Evolutionary conservation across 2,329 filamentous ascomycete species (phyloP), one percentile per base, ranked within the genome.

Genomic region (Didymella segeticola): DNA sequence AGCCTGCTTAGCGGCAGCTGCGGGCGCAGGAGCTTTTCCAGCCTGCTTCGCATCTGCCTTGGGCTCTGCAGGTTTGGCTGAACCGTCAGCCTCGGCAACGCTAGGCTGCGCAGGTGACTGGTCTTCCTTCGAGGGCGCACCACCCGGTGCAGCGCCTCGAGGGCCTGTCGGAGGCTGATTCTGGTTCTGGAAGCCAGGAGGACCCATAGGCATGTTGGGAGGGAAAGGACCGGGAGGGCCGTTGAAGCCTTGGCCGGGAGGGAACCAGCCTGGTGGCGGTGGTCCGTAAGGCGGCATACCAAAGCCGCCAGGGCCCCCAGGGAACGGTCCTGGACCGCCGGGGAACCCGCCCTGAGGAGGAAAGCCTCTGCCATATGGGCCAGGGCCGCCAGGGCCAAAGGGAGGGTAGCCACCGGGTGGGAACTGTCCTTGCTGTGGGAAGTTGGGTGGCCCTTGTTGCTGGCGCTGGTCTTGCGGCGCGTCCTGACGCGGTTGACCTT

Each of bases 201-300:
- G 82, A 27, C 83, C 85, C 56, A 83, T 81, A 19, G 83, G 83
- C 70, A 83, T 78, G 23, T 84, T 84, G 55, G 86, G 87, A 47
- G 78, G 74, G 68, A 88, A 90, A 17, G 81, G 84, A 41, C 83
- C 87, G 23, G 84, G 85, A 12, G 85, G 87, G 25, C 84, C 86
- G 27, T 87, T 88, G 63, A 91, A 95, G 22, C 87, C 88, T 75
- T 90, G 89, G 6, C 88, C 88, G 8, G 86, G 86, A 62, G 89
- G 89, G 70, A 87, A 93, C 89, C 91, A 96, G 50, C 88, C 89
- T 43, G 71, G 72, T 34, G 73, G 70, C 36, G 86, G 89, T 14
- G 86, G 88, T 59, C 89, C 89, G 72, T 92, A 96, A 1, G 89
- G 67, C 30, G 69, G 88, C 83, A 91, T 88, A 61, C 86, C 87